Conservation (phyloP, 768 basidiomycete species). For the Russula virescens region DNA sequence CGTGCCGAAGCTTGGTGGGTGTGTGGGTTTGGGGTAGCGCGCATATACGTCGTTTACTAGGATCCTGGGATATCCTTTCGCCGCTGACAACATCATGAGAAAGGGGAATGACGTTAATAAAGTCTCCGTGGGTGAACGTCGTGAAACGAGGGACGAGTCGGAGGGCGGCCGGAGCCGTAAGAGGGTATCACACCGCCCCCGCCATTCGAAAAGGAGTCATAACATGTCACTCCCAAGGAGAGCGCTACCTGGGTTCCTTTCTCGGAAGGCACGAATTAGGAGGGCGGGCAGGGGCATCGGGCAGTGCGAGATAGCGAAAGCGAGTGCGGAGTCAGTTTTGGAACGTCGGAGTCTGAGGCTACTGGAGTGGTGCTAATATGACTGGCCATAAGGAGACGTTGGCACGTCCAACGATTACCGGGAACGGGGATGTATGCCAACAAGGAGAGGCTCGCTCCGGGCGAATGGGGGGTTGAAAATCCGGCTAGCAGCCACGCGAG, state of each 20-base stretch:
- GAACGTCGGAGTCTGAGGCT: background rate
- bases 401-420: background rate
- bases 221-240: slow-evolving; percentile 4
- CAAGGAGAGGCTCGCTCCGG: background rate
- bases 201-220: slow-evolving; percentile 14
- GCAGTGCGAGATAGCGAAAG: background rate
- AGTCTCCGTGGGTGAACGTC: too few species aligned
- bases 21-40: background rate
- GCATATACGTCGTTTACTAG: background rate
- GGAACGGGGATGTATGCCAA: background rate
- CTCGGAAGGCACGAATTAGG: background rate
- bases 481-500: too few species aligned
- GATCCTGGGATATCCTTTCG: slow-evolving; percentile 8
- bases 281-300: background rate
- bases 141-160: background rate
- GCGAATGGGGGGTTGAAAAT: background rate
- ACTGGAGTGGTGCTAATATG: background rate
- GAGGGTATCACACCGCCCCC: background rate
- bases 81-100: background rate
- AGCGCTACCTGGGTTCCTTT: background rate
- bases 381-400: too few species aligned
- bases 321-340: background rate
- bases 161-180: background rate
- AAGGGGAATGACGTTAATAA: background rate
- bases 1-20: background rate